Evolutionary conservation across 768 basidiomycete genomes (phyloP).

Genomic region (Naganishia vaughanmartiniae): DNA sequence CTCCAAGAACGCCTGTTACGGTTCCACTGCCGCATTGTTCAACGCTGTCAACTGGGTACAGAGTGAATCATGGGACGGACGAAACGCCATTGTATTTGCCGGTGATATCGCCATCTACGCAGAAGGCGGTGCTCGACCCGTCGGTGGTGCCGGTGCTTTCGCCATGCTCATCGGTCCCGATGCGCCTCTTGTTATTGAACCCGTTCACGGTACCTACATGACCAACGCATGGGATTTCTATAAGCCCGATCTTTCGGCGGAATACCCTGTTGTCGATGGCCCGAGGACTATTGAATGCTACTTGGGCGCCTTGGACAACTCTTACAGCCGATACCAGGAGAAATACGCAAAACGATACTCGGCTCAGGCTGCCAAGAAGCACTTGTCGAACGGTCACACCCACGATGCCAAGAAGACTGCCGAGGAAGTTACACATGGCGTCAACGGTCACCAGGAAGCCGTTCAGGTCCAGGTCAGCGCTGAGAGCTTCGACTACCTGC

Average conservation of each 20-base stretch:
- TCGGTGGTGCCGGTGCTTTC: conserved; percentile 92
- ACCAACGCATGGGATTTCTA: conserved; percentile 98
- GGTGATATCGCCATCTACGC: conserved; percentile 99
- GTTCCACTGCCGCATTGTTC: conserved; percentile 96
- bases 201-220: conserved; percentile 94
- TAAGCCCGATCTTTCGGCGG: conserved; percentile 76
- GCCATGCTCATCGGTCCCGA: conserved; percentile 95
- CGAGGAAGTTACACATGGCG: conserved; percentile 46
- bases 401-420: conserved; percentile 42
- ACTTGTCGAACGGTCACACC: conserved; percentile 55
- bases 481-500: conserved; percentile 81
- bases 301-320: conserved; percentile 84
- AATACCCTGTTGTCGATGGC: conserved; percentile 85
- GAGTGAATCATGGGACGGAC: conserved; percentile 91
- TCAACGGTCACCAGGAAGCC: conserved; percentile 41
- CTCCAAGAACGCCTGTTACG: conserved; percentile 99
- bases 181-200: conserved; percentile 89
- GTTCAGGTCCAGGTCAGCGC: conserved; percentile 62
- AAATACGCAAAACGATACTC: conserved; percentile 63
- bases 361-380: conserved; percentile 54
- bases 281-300: conserved; percentile 94
- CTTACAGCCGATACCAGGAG: conserved; percentile 78
- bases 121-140: conserved; percentile 89
- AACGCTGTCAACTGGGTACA: conserved; percentile 99
- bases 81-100: conserved; percentile 92